These are phyloP conservation scores for Strobilomyces confusus DNA, from an alignment of 768 basidiomycete genomes.

Conservation along the genomic window DNA sequence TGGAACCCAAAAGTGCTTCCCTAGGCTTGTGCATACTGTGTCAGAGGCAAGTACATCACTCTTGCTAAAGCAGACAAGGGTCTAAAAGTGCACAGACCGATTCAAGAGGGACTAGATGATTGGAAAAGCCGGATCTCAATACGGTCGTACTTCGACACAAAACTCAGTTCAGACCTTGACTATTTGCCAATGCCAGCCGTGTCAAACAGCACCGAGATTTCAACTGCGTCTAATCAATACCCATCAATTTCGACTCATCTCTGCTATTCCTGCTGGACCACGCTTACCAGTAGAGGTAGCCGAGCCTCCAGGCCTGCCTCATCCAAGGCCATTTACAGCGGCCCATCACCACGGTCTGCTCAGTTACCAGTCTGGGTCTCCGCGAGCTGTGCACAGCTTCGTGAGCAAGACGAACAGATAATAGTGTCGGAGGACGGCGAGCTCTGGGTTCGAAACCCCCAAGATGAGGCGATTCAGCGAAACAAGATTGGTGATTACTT, in stretches of 20 bases:
- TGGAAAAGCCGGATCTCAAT: constrained; percentile 79
- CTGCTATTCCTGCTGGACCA: constrained; percentile 63
- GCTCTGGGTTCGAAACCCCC: constrained; percentile 29
- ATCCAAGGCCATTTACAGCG: background rate
- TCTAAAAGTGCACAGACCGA: constrained; percentile 42
- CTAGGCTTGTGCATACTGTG: constrained; percentile 57
- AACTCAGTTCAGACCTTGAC: constrained; percentile 13
- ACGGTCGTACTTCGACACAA: constrained; percentile 38
- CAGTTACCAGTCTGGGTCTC: constrained; percentile 35
- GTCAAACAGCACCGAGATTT: background rate
- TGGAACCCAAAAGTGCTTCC: constrained; percentile 59
- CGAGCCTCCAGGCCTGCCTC: constrained; percentile 31
- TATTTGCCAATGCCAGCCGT: constrained; percentile 3
- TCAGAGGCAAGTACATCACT: constrained; percentile 44
- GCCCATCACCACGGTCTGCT: constrained; percentile 12
- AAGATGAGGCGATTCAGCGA: constrained; percentile 36
- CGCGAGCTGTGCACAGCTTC: background rate
- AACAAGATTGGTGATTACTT: constrained; percentile 37
- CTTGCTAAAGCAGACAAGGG: background rate
- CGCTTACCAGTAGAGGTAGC: constrained; percentile 54
- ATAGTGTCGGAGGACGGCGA: constrained; percentile 19
- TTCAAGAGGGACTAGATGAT: constrained; percentile 58
- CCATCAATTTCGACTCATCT: constrained; percentile 39
- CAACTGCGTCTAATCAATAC: background rate
- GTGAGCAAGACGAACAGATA: background rate